These are phyloP conservation scores for Elaeis guineensis DNA, from an alignment of 176 grass and related monocot species.

Conservation along the genomic window DNA sequence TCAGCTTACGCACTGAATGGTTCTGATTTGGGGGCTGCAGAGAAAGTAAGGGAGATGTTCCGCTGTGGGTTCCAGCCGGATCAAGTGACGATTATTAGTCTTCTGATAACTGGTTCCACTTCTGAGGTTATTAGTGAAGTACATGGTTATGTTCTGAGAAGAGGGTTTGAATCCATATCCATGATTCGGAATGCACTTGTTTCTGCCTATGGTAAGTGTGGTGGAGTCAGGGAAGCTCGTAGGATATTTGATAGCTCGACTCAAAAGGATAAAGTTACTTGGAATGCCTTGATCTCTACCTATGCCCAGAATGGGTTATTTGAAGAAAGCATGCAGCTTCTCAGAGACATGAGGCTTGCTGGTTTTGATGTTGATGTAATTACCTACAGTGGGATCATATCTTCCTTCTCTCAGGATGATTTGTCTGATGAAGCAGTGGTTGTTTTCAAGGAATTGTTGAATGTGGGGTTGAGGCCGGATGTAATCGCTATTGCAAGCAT, in stretches of 20 bases:
- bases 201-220: conserved; percentile 19
- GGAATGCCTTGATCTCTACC: conserved; percentile 23
- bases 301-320: conserved; percentile 19
- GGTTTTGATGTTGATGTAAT: conserved; percentile 12
- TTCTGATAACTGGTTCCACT: background rate
- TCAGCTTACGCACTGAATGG: conserved; percentile 8
- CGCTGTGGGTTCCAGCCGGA: conserved; percentile 14
- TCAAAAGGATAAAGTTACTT: conserved; percentile 10
- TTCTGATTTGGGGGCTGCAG: background rate
- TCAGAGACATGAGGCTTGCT: conserved; percentile 11
- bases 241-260: conserved; percentile 5
- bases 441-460: conserved; percentile 15
- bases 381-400: conserved; percentile 26
- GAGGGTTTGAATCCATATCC: background rate
- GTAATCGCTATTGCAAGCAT: conserved; percentile 13
- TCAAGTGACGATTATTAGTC: conserved; percentile 12
- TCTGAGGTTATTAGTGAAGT: conserved; percentile 2
- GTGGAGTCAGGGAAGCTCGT: conserved; percentile 4
- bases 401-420: conserved; percentile 21
- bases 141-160: conserved; percentile 22
- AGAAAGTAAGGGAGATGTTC: conserved; percentile 9
- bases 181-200: conserved; percentile 15
- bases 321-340: conserved; percentile 20
- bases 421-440: conserved; percentile 1
- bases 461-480: conserved; percentile 13